A percentile compares a stretch with the other conserved stretches of the same genome.
phyloP scores from a whole-genome alignment of 148 eudicot genomes.

The Cornus kousa region DNA sequence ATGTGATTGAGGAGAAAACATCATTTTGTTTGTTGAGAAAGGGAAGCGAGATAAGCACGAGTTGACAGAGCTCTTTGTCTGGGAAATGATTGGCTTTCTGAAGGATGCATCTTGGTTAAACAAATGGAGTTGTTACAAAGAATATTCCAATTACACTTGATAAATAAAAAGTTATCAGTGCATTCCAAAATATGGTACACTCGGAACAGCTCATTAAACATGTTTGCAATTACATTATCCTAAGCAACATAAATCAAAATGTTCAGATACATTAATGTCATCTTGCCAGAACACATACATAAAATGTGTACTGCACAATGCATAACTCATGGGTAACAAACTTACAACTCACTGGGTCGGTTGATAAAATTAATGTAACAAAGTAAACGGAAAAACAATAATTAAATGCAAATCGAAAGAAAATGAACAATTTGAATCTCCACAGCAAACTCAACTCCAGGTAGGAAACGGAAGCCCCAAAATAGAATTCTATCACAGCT shows the following conservation, averaged over 20 bases:
- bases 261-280: background rate
- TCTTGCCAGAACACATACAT: background rate
- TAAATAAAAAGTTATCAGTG: too few relatives aligned
- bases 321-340: background rate
- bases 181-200: background rate
- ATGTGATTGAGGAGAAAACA: too few relatives aligned
- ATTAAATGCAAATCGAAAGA: slow-evolving; percentile 6
- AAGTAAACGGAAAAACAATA: slow-evolving; percentile 3
- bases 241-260: background rate
- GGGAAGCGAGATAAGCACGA: too few relatives aligned
- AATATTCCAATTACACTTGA: too few relatives aligned
- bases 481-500: background rate
- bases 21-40: too few relatives aligned
- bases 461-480: slow-evolving; percentile 4
- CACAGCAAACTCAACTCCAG: slow-evolving; percentile 10
- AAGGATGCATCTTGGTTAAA: background rate
- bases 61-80: too few relatives aligned
- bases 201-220: background rate
- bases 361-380: background rate
- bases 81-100: background rate
- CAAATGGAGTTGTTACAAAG: too few relatives aligned
- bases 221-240: background rate
- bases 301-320: slow-evolving; percentile 13
- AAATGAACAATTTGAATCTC: slow-evolving; percentile 18
- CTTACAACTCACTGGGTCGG: slow-evolving; percentile 10